Evolutionary conservation across 129 eudicot species (phyloP).

Genomic region (Scalesia atractyloides): DNA sequence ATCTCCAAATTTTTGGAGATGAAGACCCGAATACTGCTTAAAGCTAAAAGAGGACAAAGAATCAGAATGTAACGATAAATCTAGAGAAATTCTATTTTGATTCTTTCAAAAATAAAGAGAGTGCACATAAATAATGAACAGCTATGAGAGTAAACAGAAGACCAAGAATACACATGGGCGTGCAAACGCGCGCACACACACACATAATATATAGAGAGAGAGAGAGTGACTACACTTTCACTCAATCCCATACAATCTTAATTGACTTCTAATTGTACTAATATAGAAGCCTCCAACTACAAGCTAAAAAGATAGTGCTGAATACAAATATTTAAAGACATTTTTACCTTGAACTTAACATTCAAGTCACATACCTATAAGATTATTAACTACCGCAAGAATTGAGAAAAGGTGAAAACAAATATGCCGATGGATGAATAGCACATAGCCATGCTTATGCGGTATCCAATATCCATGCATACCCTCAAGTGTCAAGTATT

Average conservation of each 20-base stretch:
- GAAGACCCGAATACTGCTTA: neutral
- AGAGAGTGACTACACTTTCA: neutral
- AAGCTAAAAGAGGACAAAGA: neutral
- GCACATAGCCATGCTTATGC: constrained; percentile 5
- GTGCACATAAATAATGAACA: neutral
- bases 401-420: neutral
- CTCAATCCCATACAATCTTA: neutral
- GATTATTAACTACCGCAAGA: constrained; percentile 1
- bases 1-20: too few species aligned
- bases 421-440: neutral
- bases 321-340: neutral
- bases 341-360: neutral
- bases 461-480: constrained; percentile 4
- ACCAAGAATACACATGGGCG: neutral
- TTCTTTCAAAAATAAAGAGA: neutral
- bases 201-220: neutral
- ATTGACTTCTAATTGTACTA: neutral
- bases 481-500: constrained; percentile 11
- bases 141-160: neutral
- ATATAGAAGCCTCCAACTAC: neutral
- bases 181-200: neutral
- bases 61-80: neutral
- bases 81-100: neutral
- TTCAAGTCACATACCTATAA: neutral
- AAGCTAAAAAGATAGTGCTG: neutral